Evolutionary conservation across 2,329 filamentous ascomycete genomes (phyloP).

Genomic region (Proliferodiscus dingleyae): DNA sequence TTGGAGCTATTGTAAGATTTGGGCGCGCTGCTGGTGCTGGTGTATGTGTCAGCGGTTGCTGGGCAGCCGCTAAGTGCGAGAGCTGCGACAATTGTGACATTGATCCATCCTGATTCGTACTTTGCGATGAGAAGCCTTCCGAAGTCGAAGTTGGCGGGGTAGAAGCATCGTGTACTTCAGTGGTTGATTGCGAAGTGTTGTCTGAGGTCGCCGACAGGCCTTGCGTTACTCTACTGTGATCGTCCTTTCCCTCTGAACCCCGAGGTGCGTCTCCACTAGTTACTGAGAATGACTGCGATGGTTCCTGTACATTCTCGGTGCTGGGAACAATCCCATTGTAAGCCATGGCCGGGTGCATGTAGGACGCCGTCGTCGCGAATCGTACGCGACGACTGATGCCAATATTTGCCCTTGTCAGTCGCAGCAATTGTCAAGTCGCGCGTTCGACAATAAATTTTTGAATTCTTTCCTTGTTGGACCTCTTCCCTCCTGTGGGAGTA

Average conservation of each 20-base stretch:
- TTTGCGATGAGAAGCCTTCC: conserved; percentile 34
- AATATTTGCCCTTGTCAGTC: background rate
- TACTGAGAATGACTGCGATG: conserved; percentile 5
- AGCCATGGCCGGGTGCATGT: conserved; percentile 18
- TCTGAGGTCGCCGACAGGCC: conserved; percentile 28
- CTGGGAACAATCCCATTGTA: conserved; percentile 21
- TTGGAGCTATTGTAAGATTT: conserved; percentile 18
- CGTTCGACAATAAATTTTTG: background rate
- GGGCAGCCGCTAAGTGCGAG: conserved; percentile 52
- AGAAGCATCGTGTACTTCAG: conserved; percentile 36
- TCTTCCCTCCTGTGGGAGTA: too few relatives aligned
- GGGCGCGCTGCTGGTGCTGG: conserved; percentile 19
- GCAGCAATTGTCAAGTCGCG: background rate
- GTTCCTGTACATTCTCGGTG: conserved; percentile 10
- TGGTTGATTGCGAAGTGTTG: conserved; percentile 43
- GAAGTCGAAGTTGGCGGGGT: conserved; percentile 35
- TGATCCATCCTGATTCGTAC: conserved; percentile 45
- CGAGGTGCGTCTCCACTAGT: conserved; percentile 9
- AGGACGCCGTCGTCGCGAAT: conserved; percentile 21
- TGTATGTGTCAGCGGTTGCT: conserved; percentile 34
- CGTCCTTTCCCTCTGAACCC: conserved; percentile 6
- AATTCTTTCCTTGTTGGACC: too few relatives aligned
- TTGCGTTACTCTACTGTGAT: conserved; percentile 7
- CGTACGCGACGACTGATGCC: conserved; percentile 8
- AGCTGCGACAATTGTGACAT: conserved; percentile 50